phyloP scores from a whole-genome alignment of 1,284 basidiomycete species.

The Ceratobasidium sp. region DNA sequence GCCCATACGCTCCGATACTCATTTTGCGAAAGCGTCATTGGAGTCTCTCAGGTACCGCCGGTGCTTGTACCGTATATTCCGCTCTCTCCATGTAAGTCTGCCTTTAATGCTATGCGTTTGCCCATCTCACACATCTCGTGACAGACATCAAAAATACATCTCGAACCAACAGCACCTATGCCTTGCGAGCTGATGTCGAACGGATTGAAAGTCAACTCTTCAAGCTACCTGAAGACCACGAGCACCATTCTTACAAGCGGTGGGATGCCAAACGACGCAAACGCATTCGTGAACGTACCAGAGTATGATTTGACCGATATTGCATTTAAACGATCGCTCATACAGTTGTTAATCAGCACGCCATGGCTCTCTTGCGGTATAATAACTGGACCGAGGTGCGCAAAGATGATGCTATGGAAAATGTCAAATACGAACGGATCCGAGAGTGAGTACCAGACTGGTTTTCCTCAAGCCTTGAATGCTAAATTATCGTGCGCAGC shows the following conservation, averaged over 20 bases:
- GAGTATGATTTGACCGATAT: background rate
- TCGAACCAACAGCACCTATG: slow-evolving; percentile 3
- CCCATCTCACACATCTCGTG: background rate
- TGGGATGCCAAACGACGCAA: background rate
- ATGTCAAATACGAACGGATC: background rate
- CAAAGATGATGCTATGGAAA: background rate
- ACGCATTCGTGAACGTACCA: background rate
- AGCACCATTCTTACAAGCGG: slow-evolving; percentile 1
- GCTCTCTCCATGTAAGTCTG: slow-evolving; percentile 11
- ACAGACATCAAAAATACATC: slow-evolving; percentile 25
- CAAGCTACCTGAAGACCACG: background rate
- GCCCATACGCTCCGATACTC: background rate
- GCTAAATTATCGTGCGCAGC: background rate
- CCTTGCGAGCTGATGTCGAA: slow-evolving; percentile 16
- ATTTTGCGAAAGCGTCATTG: slow-evolving; percentile 3
- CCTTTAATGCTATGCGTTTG: background rate
- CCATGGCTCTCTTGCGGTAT: slow-evolving; percentile 12
- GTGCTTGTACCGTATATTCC: slow-evolving; percentile 17
- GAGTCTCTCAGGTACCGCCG: slow-evolving; percentile 3
- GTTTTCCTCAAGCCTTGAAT: background rate
- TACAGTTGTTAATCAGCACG: background rate
- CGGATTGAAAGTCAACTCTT: background rate
- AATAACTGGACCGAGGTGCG: background rate
- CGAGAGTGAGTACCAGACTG: slow-evolving; percentile 15
- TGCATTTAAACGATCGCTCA: background rate